These are phyloP conservation scores for Phialocephala sp. DNA, from an alignment of 2,329 filamentous ascomycete species.

Conservation along the genomic window DNA sequence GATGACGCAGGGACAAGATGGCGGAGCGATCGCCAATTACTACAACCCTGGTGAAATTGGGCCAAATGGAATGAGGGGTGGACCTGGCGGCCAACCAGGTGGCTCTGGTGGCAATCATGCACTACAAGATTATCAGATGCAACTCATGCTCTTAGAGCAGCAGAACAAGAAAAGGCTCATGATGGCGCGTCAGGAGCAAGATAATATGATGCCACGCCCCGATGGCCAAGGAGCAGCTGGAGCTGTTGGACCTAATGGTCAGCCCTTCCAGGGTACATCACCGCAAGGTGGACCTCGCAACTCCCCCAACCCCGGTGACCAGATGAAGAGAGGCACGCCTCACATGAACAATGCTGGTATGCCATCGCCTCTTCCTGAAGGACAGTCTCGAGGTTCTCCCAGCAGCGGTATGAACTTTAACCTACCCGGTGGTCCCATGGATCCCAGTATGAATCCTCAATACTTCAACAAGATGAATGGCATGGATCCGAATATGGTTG, in stretches of 20 bases:
- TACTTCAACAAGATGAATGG: constrained; percentile 60
- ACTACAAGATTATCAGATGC: constrained; percentile 88
- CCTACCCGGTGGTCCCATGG: constrained; percentile 59
- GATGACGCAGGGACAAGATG: constrained; percentile 76
- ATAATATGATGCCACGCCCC: constrained; percentile 60
- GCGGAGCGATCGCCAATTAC: constrained; percentile 58
- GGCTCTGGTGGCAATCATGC: constrained; percentile 65
- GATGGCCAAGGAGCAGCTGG: constrained; percentile 60
- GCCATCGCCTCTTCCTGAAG: constrained; percentile 73
- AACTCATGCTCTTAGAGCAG: constrained; percentile 84
- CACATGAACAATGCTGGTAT: constrained; percentile 73
- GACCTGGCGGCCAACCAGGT: constrained; percentile 49
- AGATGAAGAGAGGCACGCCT: constrained; percentile 79
- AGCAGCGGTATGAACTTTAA: constrained; percentile 68
- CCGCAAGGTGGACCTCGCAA: constrained; percentile 67
- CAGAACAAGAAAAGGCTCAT: constrained; percentile 86
- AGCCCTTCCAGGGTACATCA: constrained; percentile 71
- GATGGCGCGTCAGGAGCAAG: constrained; percentile 81
- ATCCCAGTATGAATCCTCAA: constrained; percentile 63
- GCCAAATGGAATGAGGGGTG: constrained; percentile 57
- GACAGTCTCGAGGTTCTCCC: constrained; percentile 70
- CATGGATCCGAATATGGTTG: constrained; percentile 60
- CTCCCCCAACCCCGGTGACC: constrained; percentile 78
- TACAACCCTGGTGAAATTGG: constrained; percentile 70
- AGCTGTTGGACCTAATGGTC: constrained; percentile 60